These are phyloP conservation scores for Penicillium ucsense DNA, from an alignment of 495 filamentous ascomycete species.

Conservation along the genomic window DNA sequence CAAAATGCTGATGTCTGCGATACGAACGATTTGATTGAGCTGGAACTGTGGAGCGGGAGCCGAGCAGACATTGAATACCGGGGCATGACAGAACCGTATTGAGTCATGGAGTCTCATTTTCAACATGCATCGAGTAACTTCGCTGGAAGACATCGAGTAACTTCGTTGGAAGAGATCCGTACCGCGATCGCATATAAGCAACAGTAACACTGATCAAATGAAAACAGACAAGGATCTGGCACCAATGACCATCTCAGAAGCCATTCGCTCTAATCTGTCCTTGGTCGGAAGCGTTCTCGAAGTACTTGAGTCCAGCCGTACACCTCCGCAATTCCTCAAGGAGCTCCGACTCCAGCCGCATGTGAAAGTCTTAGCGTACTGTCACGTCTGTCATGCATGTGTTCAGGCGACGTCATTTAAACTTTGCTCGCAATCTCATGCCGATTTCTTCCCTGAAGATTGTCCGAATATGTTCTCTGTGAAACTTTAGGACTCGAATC, in stretches of 20 bases:
- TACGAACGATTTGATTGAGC: neutral
- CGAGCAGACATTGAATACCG: conserved; percentile 21
- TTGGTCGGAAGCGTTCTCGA: too few species aligned
- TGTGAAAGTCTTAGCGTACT: conserved; percentile 22
- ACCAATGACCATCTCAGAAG: too few species aligned
- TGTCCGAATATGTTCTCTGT: too few species aligned
- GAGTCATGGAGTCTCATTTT: conserved; percentile 8
- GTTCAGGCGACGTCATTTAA: conserved; percentile 25
- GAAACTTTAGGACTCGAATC: too few species aligned
- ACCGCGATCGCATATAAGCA: too few species aligned
- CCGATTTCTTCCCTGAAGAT: conserved; percentile 1
- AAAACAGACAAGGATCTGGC: neutral
- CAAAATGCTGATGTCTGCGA: neutral
- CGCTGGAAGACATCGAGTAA: too few species aligned
- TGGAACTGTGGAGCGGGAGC: conserved; percentile 2
- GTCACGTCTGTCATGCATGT: conserved; percentile 15
- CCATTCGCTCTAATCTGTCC: too few species aligned
- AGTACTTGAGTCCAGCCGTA: too few species aligned
- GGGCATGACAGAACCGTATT: conserved; percentile 17
- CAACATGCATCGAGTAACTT: neutral
- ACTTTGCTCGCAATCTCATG: neutral
- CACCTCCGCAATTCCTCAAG: neutral
- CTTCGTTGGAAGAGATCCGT: too few species aligned
- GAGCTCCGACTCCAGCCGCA: conserved; percentile 4
- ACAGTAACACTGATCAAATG: neutral